Base-by-base conservation (phyloP, 441 rosid species). In the Francoa sonchifolia region DNA sequence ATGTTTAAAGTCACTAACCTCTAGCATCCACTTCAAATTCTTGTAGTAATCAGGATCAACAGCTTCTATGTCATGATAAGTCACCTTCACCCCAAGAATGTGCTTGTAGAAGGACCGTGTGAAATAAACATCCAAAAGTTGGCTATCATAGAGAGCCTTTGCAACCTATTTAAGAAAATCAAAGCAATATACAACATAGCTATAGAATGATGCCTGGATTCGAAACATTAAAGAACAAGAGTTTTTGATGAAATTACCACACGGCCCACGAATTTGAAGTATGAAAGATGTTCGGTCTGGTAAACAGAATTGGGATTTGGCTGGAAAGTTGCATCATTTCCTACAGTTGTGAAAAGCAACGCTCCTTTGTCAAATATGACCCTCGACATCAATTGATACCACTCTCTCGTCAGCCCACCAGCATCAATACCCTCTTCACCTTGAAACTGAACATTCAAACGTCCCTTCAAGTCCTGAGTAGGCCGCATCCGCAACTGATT, bases 391-490 rank as follows among this genome's bases (percentile, higher is more conserved):
- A 92, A 57, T 51, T 92, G 99, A 77, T 92, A 92, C 99, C 97
- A 92, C 62, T 92, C 99, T 58, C 99, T 69, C 4, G 97, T 92
- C 57, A 92, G 73, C 30, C 99, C 99, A 25, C 99, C 99, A 28
- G 99, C 99, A 77, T 92, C 99, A 59, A 92, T 83, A 47, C 99
- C 99, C 65, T 92, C 99, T 48, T 92, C 99, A 57, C 95, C 97
- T 70, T 87, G 99, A 66, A 92, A 92, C 58, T 83, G 94, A 54
- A 92, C 97, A 18, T 81, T 92, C 58, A 87, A 57, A 42, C 99
- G 79, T 59, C 99, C 99, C 63, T 70, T 92, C 55, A 92, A 65
- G 69, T 92, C 99, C 54, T 67, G 92, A 41, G 63, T 71, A 57
- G 99, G 71, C 40, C 95, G 78, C 97, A 92, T 83, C 22, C 99